Evolutionary conservation across 1,284 basidiomycete species (phyloP).

Genomic region (Xerocomus nothofagi): DNA sequence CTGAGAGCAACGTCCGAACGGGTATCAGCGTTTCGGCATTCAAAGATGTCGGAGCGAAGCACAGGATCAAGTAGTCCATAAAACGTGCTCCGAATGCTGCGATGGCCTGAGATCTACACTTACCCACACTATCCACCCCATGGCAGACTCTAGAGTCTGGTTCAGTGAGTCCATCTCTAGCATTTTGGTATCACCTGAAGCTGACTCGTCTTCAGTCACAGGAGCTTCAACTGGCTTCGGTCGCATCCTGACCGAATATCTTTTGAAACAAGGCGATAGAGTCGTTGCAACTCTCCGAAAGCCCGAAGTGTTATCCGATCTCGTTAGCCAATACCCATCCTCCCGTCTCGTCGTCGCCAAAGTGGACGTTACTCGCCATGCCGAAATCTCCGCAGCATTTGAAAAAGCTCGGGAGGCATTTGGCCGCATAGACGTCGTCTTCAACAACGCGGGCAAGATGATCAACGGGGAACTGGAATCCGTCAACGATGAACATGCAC

Average conservation of each 20-base stretch:
- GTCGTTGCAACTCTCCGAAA: conserved; percentile 39
- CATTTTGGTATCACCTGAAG: too few species aligned
- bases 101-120: too few species aligned
- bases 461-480: conserved; percentile 26
- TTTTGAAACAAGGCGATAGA: conserved; percentile 33
- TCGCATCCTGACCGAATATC: conserved; percentile 17
- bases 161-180: conserved; percentile 10
- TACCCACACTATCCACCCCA: not conserved
- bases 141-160: conserved; percentile 15
- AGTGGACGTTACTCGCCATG: conserved; percentile 39
- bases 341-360: conserved; percentile 38
- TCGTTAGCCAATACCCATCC: conserved; percentile 27
- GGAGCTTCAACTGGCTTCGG: conserved; percentile 29
- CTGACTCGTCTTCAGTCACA: conserved; percentile 21
- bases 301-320: conserved; percentile 29
- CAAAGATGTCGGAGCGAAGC: not conserved
- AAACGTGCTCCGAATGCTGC: too few species aligned
- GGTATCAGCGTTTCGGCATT: too few species aligned
- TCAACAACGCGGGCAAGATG: conserved; percentile 34
- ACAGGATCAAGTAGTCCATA: too few species aligned
- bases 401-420: conserved; percentile 34
- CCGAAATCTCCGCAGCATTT: conserved; percentile 36
- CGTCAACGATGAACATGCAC: conserved; percentile 24
- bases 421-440: conserved; percentile 43
- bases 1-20: too few species aligned